phyloP scores from a whole-genome alignment of 1,284 basidiomycete genomes.

The Ceratobasidium sp. region DNA sequence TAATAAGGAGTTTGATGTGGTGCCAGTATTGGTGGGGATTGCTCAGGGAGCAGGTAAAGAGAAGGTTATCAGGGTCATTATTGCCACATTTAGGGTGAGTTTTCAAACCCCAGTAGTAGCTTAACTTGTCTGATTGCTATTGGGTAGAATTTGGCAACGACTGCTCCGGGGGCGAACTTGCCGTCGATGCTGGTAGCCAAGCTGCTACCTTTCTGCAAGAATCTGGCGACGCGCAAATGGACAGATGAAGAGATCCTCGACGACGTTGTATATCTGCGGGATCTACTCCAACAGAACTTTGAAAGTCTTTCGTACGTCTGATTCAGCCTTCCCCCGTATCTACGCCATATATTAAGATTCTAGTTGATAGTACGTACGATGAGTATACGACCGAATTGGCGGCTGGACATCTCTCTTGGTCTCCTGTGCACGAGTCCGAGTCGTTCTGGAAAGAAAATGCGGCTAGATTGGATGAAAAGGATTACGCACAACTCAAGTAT shows the following conservation, averaged over 20 bases:
- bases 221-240: conserved; percentile 87
- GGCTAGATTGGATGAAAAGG: conserved; percentile 80
- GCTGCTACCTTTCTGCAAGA: conserved; percentile 86
- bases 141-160: conserved; percentile 82
- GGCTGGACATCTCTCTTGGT: conserved; percentile 92
- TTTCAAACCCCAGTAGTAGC: conserved; percentile 2
- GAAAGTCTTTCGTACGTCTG: conserved; percentile 84
- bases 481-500: conserved; percentile 83
- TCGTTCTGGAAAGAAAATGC: conserved; percentile 99
- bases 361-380: conserved; percentile 81
- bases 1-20: conserved; percentile 77
- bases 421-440: conserved; percentile 94
- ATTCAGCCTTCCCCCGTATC: not conserved
- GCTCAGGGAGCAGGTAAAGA: conserved; percentile 95
- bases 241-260: conserved; percentile 94
- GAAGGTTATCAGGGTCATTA: conserved; percentile 95
- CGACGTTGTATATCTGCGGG: conserved; percentile 86
- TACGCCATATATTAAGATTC: not conserved
- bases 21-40: conserved; percentile 86
- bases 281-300: conserved; percentile 83
- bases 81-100: conserved; percentile 87
- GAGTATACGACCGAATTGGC: conserved; percentile 93
- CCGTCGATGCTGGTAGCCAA: conserved; percentile 93
- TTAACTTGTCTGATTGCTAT: not conserved
- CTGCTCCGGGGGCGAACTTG: conserved; percentile 84